Base-by-base conservation (phyloP, 2,329 filamentous ascomycete genomes). In the Stagonosporopsis rhizophila region DNA sequence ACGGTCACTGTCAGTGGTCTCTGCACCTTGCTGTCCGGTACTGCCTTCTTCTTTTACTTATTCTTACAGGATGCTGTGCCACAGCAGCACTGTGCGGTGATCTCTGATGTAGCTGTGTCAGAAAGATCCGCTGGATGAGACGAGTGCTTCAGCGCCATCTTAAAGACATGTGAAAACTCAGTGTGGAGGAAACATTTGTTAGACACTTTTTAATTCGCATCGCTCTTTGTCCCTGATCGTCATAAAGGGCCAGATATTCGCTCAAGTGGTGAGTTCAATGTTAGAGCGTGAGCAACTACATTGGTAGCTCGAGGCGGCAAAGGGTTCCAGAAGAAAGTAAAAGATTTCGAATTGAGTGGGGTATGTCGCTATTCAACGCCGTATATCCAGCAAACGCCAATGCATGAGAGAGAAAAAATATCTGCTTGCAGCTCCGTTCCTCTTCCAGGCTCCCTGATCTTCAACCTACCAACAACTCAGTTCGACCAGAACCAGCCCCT, bases 401-500 rank as follows among this genome's bases (percentile, higher is more conserved):
- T 23, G 27, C 25, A 19, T 15, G 8, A 14, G 20, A 20, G 3
- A 22, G 19, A 15, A 7, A 23, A 5, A 7, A 12, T 40, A 4
- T 22, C 40, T 25, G 14, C 25, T 19, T 20, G 8, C 17, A 23
- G n/a, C 22, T 47, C 15, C 3, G 2, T 8, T 38, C 32, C 7
- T 9, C 11, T 20, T 27, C 9, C 44, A 38, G 8, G 8, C 7
- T 11, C 3, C 17, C 9, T 15, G 22, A 30, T 17, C 4, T 14
- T 22, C 12, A 15, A n/a, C 19, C 6, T 20, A 38, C 19, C 17
- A 12, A 38, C 14, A 11, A 20, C 15, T 56, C 47, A 56, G 7
- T 46, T 56, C 17, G 71, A 73, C 71, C 71, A 74, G 17, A 74
- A 74, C 71, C 71, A 74, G 1, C 71, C 70, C 27, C 53, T 62